Percentiles rank a stretch among this genome's conserved stretches.
These are phyloP conservation scores for Beta macrorhiza DNA, from an alignment of 179 eudicot genomes.

Conservation along the genomic window DNA sequence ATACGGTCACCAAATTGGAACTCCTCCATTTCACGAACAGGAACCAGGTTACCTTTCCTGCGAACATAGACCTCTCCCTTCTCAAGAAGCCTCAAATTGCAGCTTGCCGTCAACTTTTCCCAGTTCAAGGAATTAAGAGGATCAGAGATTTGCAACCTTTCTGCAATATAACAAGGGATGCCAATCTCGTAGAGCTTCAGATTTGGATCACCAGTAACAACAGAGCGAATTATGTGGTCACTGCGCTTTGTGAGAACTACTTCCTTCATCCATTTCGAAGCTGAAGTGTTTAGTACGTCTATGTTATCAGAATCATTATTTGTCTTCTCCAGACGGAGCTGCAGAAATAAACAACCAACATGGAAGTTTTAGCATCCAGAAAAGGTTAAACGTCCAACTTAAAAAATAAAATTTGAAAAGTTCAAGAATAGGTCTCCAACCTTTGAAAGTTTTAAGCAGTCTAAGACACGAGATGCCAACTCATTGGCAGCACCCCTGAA, in stretches of 20 bases:
- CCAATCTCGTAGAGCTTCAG: conserved; percentile 77
- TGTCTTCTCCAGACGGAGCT: conserved; percentile 73
- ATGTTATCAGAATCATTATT: conserved; percentile 31
- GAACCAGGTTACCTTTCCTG: conserved; percentile 53
- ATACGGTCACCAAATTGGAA: conserved; percentile 64
- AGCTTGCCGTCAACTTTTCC: conserved; percentile 52
- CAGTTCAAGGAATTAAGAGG: conserved; percentile 62
- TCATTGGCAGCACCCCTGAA: conserved; percentile 76
- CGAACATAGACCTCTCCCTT: conserved; percentile 59
- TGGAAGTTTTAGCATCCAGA: neutral
- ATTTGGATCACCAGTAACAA: conserved; percentile 82
- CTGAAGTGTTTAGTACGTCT: conserved; percentile 44
- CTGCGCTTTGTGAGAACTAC: conserved; percentile 75
- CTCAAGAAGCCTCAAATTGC: conserved; percentile 52
- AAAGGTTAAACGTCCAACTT: neutral
- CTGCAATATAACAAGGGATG: conserved; percentile 68
- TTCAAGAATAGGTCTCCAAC: conserved; percentile 36
- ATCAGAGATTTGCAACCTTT: conserved; percentile 66
- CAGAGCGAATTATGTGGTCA: conserved; percentile 79
- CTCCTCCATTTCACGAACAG: conserved; percentile 49
- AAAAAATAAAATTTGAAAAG: neutral
- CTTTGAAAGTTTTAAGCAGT: conserved; percentile 75
- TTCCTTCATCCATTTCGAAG: conserved; percentile 80
- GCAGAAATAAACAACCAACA: conserved; percentile 31
- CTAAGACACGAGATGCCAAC: conserved; percentile 66